Percentiles rank a stretch among this genome's conserved stretches.
Evolutionary conservation across 257 asterid species (phyloP).

Genomic region (Scutellaria galericulata): DNA sequence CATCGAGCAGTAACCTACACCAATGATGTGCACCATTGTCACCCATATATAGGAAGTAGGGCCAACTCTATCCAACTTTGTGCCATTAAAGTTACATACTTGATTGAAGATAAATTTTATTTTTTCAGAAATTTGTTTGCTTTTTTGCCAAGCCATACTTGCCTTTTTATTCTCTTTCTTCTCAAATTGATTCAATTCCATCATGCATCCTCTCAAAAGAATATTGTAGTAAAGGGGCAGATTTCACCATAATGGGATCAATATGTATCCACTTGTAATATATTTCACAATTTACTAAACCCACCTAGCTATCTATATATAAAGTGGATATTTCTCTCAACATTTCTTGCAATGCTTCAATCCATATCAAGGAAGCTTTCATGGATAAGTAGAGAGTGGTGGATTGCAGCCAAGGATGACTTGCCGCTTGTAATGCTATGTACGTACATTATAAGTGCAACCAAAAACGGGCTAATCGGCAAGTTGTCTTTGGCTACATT

Average conservation of each 20-base stretch:
- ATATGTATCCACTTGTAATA: constrained; percentile 32
- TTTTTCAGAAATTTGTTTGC: constrained; percentile 5
- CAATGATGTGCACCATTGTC: constrained; percentile 14
- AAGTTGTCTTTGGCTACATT: constrained; percentile 55
- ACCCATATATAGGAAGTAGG: constrained; percentile 35
- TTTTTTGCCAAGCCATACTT: constrained; percentile 23
- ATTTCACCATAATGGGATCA: constrained; percentile 19
- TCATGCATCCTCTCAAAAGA: constrained; percentile 29
- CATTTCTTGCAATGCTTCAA: background rate
- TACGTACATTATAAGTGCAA: background rate
- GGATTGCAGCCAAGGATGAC: constrained; percentile 53
- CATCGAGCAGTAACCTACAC: background rate
- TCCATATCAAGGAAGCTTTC: constrained; percentile 28
- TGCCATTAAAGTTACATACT: constrained; percentile 29
- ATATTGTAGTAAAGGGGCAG: constrained; percentile 9
- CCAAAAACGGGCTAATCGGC: constrained; percentile 30
- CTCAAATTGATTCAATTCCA: constrained; percentile 29
- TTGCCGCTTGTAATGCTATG: constrained; percentile 35
- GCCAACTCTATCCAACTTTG: constrained; percentile 29
- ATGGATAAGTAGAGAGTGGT: constrained; percentile 41
- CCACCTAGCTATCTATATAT: constrained; percentile 4
- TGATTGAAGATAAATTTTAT: constrained; percentile 15
- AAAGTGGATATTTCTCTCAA: background rate
- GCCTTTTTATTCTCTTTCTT: background rate
- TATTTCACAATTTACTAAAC: constrained; percentile 2